These are phyloP conservation scores for Apiospora koreana DNA, from an alignment of 2,329 filamentous ascomycete species.

Conservation along the genomic window DNA sequence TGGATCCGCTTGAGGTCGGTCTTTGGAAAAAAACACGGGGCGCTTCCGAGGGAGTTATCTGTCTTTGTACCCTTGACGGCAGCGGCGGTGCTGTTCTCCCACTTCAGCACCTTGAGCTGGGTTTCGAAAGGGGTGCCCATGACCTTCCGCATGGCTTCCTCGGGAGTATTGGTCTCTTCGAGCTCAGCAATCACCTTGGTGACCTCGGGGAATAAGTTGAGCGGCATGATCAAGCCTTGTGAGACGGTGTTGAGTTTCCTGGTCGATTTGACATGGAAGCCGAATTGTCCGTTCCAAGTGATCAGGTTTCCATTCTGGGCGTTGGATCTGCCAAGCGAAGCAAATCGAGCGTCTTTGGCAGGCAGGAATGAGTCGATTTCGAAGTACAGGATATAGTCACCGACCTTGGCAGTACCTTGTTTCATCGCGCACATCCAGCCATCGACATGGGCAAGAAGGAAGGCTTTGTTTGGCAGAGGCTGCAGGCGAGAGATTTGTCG, in stretches of 20 bases:
- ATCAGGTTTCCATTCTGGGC: background rate
- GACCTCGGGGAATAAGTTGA: constrained; percentile 26
- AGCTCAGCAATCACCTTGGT: constrained; percentile 14
- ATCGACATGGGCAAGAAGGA: constrained; percentile 23
- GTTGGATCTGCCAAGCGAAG: constrained; percentile 15
- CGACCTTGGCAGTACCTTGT: constrained; percentile 16
- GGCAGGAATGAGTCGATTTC: constrained; percentile 36
- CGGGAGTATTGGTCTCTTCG: constrained; percentile 20
- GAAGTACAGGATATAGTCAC: constrained; percentile 31
- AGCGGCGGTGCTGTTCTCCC: constrained; percentile 19
- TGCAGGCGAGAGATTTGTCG: background rate
- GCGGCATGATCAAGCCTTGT: constrained; percentile 29
- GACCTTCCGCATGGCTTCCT: constrained; percentile 18
- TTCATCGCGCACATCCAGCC: constrained; percentile 28
- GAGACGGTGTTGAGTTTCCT: constrained; percentile 23
- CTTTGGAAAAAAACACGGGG: constrained; percentile 25
- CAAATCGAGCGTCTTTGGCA: constrained; percentile 18
- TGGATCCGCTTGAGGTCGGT: constrained; percentile 27
- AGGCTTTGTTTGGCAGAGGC: rapidly evolving
- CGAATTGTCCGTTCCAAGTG: constrained; percentile 18
- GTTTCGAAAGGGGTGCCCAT: constrained; percentile 25
- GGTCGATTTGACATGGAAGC: constrained; percentile 24
- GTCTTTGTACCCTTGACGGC: background rate
- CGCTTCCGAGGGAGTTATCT: constrained; percentile 15
- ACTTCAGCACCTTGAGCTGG: constrained; percentile 28